Evolutionary conservation across 2,329 filamentous ascomycete genomes (phyloP), one percentile per base, ranked within the genome.

Genomic region (Alternaria burnsii): DNA sequence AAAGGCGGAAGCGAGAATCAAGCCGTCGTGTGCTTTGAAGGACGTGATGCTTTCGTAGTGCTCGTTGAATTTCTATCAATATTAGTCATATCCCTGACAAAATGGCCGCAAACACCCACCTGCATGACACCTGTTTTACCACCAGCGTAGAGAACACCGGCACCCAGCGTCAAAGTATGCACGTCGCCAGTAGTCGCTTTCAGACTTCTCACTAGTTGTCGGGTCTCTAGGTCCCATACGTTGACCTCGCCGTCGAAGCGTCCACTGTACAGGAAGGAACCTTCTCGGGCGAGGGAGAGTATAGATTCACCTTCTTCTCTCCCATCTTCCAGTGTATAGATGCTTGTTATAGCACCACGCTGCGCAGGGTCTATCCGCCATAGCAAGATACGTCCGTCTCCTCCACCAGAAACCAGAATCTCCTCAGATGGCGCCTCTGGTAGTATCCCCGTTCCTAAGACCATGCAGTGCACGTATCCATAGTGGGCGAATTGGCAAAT

Each of bases 391-490:
- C 91, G 92, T 0, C 95, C 96, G 74, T 98, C 95, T 32, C 95
- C 96, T 36, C 93, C 94, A 9, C 94, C 95, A 0, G 94, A 97
- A 32, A 99, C 88, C 38, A 99, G 78, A 1, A 97, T 88, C 69
- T 98, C 94, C 58, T 86, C 82, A 26, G 91, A 88, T 1, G 92
- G 88, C 0, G 87, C 83, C 7, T 90, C 90, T n/a, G 84, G 83
- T 4, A 92, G 85, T 7, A 92, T 84, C 0, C 91, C 92, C 62
- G 87, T 88, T 0, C 92, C 89, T 60, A 99, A 84, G 5, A 97
- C 84, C 94, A 98, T 98, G 78, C 93, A 96, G 78, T 97, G 97
- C 0, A 99, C 89, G 76, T 97, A 98, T 44, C 96, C 95, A 77
- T 90, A 94, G 77, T 99, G 95, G 1, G 95, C 93, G 80, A 97